Evolutionary conservation across 441 rosid genomes (phyloP), one percentile per base, ranked within the genome.

Genomic region (Pelargonium myrrhifolium): DNA sequence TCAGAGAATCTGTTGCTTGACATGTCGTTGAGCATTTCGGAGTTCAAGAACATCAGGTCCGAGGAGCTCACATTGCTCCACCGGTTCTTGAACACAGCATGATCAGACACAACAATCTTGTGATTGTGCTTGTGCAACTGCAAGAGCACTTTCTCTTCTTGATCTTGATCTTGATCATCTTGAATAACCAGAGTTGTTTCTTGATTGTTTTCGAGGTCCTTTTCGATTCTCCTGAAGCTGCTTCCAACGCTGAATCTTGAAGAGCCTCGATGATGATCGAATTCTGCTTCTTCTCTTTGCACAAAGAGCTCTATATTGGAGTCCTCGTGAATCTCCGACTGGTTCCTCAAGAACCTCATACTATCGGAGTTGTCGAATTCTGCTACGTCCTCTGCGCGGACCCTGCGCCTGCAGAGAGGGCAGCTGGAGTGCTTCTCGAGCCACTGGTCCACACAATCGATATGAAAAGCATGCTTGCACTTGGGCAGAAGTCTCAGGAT

Each of bases 11-110:
- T 80, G 65, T 78, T 77, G 76, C 85, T 81, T 1, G 97, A 83
- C 47, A 72, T 26, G 9, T 80, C 80, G 11, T 74, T 76, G 24
- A 89, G 79, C 97, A 94, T 77, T 72, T 94, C 96, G 0, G 89
- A 85, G 12, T 84, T 88, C 82, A 94, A 71, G 74, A 82, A 82
- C 87, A 87, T 80, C 55, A 92, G 64, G 72, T 92, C 99, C 0
- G 97, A 94, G 0, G 96, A 84, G 70, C 88, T 91, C 65, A 88
- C 92, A 64, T 74, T 86, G 78, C 99, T 94, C 99, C 99, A 94
- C 20, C 99, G 72, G 51, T 80, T 86, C 80, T 87, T 83, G 64
- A 89, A 78, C 31, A 82, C 81, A 18, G 81, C 83, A 3, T 28
- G 7, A 72, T 87, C 96, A 0, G 97, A 85, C 22, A 86, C 76